A percentile compares a stretch with the other conserved stretches of the same genome.
Conservation (phyloP, 2,329 filamentous ascomycete species). For the Arthrobotrys musiformis region DNA sequence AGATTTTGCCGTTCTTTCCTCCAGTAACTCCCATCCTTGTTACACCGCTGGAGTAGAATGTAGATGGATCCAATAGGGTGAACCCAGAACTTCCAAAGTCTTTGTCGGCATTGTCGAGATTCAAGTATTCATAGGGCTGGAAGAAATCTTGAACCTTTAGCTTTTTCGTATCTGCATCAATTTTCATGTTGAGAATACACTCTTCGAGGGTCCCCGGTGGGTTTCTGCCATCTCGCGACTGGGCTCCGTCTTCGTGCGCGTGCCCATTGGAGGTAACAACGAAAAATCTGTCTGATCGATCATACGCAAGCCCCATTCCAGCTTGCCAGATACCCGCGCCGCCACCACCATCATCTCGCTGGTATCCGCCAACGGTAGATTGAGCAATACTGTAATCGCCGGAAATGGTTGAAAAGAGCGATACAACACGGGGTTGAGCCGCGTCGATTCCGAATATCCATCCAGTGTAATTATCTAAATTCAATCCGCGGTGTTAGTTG, state of each 20-base stretch:
- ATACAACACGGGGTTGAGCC: constrained; percentile 61
- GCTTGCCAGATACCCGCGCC: constrained; percentile 52
- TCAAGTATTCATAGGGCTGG: constrained; percentile 66
- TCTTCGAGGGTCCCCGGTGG: constrained; percentile 46
- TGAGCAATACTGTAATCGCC: constrained; percentile 62
- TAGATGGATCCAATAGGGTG: constrained; percentile 64
- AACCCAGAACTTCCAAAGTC: constrained; percentile 66
- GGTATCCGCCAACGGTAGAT: constrained; percentile 59
- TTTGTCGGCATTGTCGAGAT: constrained; percentile 40
- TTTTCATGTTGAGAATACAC: constrained; percentile 62
- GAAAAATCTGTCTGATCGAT: constrained; percentile 56
- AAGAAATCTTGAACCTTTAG: constrained; percentile 68
- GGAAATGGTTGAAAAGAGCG: constrained; percentile 64
- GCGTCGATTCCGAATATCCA: constrained; percentile 68
- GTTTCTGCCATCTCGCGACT: constrained; percentile 38
- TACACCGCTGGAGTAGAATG: constrained; percentile 60
- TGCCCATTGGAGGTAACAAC: constrained; percentile 61
- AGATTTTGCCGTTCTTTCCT: constrained; percentile 62
- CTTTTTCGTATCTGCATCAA: constrained; percentile 62
- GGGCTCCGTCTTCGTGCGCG: constrained; percentile 30
- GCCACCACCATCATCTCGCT: constrained; percentile 52
- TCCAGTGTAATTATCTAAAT: constrained; percentile 60
- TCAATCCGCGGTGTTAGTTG: no score
- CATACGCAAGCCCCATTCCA: constrained; percentile 55
- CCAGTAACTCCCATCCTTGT: constrained; percentile 59